phyloP scores from a whole-genome alignment of 345 rosid species.

The Salix dunnii region DNA sequence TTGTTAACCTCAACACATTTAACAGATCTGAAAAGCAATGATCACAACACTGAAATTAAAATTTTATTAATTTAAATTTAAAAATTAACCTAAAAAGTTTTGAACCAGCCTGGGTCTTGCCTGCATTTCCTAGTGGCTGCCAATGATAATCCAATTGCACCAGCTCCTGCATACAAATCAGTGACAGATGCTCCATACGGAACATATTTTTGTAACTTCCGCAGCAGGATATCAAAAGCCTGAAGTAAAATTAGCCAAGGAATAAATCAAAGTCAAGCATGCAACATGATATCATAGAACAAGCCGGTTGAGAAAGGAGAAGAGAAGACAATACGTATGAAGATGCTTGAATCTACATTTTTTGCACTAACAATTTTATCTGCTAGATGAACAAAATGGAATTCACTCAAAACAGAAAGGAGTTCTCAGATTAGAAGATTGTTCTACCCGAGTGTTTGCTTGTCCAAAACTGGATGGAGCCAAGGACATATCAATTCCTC shows the following conservation, averaged over 20 bases:
- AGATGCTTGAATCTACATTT: not conserved
- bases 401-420: not conserved
- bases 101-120: slow-evolving; percentile 36
- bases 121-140: slow-evolving; percentile 86
- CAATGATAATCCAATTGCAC: slow-evolving; percentile 86
- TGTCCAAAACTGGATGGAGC: slow-evolving; percentile 96
- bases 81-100: not conserved
- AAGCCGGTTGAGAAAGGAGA: not conserved
- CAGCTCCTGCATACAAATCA: slow-evolving; percentile 97
- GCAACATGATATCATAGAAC: not conserved
- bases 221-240: slow-evolving; percentile 78
- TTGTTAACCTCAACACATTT: slow-evolving; percentile 91
- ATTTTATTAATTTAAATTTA: not conserved
- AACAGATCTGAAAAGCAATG: slow-evolving; percentile 57
- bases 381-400: not conserved
- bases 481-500: slow-evolving; percentile 86
- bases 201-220: slow-evolving; percentile 81
- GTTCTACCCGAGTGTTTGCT: slow-evolving; percentile 76
- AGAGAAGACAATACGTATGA: not conserved
- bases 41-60: slow-evolving; percentile 11
- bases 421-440: not conserved
- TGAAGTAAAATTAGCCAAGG: slow-evolving; percentile 22
- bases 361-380: not conserved
- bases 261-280: not conserved
- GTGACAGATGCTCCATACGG: slow-evolving; percentile 83